Conservation (phyloP, 768 basidiomycete species). For the Trametes maxima region DNA sequence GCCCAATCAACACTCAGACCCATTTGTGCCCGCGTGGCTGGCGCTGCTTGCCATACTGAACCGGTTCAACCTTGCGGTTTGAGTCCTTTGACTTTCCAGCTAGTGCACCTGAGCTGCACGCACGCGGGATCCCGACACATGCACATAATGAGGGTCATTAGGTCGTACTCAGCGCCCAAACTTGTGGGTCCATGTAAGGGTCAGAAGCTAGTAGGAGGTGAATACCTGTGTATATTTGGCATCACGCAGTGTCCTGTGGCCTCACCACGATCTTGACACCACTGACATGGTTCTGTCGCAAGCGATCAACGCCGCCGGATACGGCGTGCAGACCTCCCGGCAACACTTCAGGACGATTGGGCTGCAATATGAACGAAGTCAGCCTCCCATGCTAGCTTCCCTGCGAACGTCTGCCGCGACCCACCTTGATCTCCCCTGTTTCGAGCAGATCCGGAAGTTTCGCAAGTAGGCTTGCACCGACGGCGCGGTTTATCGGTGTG, state of each 20-base stretch:
- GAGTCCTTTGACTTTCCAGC: no score
- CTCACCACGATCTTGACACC: constrained; percentile 46
- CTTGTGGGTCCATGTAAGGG: no score
- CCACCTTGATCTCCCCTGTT: constrained; percentile 20
- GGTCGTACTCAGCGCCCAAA: no score
- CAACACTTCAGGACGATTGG: constrained; percentile 45
- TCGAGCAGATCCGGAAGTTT: constrained; percentile 18
- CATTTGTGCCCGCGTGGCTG: no score
- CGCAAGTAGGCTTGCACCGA: constrained; percentile 15
- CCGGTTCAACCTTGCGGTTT: no score
- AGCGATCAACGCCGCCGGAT: constrained; percentile 36
- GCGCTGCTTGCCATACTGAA: no score
- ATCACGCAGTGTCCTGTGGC: constrained; percentile 40
- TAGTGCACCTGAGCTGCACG: no score
- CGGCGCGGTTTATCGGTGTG: background rate
- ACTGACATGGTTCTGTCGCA: constrained; percentile 41
- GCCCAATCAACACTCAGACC: background rate
- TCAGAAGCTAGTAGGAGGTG: no score
- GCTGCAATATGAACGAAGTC: constrained; percentile 33
- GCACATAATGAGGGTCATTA: no score
- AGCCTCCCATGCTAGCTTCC: background rate
- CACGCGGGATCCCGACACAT: no score
- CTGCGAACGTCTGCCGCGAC: background rate
- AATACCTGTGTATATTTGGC: no score
- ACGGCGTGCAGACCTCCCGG: constrained; percentile 44